A percentile compares a stretch with the other conserved stretches of the same genome.
Conservation (phyloP, 2,329 filamentous ascomycete genomes). For the Cercospora canescens region DNA sequence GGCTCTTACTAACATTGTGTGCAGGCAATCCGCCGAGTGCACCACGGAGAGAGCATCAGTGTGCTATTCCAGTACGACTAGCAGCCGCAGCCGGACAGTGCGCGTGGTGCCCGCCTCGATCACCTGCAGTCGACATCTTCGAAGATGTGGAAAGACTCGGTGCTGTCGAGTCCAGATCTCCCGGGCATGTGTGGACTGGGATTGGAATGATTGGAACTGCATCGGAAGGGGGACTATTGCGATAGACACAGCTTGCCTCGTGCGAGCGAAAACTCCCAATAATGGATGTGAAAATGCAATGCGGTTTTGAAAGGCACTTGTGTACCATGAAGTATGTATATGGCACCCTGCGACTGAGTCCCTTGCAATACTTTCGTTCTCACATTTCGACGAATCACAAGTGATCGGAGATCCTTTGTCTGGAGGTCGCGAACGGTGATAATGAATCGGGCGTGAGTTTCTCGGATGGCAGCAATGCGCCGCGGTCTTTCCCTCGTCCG, state of each 20-base stretch:
- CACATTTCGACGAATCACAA: too few species aligned
- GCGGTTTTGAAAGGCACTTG: not conserved
- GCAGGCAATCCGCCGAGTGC: conserved; percentile 84
- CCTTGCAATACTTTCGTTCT: too few species aligned
- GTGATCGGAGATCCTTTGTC: too few species aligned
- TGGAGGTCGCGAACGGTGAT: too few species aligned
- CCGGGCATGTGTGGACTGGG: conserved; percentile 2
- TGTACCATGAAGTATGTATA: too few species aligned
- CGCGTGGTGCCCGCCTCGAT: conserved; percentile 5
- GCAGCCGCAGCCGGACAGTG: conserved; percentile 15
- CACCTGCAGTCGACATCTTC: conserved; percentile 2
- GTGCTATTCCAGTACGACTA: conserved; percentile 86
- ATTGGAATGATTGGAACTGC: not conserved
- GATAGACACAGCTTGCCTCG: not conserved
- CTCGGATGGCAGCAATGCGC: too few species aligned
- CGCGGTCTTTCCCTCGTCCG: too few species aligned
- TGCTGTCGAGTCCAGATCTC: not conserved
- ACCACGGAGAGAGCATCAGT: conserved; percentile 97
- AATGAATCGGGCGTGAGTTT: too few species aligned
- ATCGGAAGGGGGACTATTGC: not conserved
- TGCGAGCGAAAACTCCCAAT: not conserved
- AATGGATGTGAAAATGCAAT: not conserved
- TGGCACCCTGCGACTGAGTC: too few species aligned
- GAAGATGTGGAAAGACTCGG: not conserved
- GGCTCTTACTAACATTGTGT: conserved; percentile 8